A percentile compares a stretch with the other conserved stretches of the same genome.
Conservation (phyloP, 169 alveolate genomes). For the Toxoplasma gondii region DNA sequence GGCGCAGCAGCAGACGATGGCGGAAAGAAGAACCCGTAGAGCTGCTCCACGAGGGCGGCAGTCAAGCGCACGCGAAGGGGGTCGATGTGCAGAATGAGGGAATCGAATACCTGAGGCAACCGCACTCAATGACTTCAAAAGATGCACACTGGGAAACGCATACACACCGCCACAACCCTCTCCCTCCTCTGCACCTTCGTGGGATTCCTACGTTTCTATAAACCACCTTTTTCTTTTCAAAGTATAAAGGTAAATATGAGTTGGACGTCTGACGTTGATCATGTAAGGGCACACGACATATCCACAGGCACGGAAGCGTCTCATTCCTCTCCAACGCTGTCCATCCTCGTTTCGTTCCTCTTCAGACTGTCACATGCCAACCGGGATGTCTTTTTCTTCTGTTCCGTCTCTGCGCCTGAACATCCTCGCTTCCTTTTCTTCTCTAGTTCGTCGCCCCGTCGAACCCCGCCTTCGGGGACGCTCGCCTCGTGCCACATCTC, state of each 20-base stretch:
- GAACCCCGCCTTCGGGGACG: neutral
- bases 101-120: conserved; percentile 54
- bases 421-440: neutral
- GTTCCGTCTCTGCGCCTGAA: too few species aligned
- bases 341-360: too few species aligned
- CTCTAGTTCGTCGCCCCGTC: neutral
- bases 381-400: too few species aligned
- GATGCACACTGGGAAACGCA: neutral
- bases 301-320: too few species aligned
- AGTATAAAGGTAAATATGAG: too few species aligned
- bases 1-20: conserved; percentile 17
- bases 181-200: neutral
- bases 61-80: conserved; percentile 56
- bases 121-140: neutral
- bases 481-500: neutral
- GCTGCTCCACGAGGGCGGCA: conserved; percentile 48
- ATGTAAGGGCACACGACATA: too few species aligned
- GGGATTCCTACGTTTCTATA: neutral
- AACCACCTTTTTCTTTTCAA: too few species aligned
- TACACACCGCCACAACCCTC: neutral
- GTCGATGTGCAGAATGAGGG: conserved; percentile 60
- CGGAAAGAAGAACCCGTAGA: conserved; percentile 55
- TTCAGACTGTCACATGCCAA: too few species aligned
- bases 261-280: too few species aligned
- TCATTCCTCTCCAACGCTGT: too few species aligned